phyloP scores from a whole-genome alignment of 179 eudicot species.

The Nepenthes alata region DNA sequence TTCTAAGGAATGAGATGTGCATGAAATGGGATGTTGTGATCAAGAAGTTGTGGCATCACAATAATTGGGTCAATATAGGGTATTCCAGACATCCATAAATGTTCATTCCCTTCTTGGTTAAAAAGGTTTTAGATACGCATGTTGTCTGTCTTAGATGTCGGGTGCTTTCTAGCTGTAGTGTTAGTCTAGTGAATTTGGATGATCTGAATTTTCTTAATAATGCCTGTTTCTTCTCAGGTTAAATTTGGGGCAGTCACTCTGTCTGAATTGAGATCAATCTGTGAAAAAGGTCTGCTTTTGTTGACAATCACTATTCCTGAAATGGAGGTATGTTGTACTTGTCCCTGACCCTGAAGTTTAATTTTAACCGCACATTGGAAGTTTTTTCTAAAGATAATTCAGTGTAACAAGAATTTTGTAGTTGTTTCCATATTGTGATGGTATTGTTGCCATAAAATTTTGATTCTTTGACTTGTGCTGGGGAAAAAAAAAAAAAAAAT shows the following conservation, averaged over 20 bases:
- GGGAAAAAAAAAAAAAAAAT: not conserved
- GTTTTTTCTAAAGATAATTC: not conserved
- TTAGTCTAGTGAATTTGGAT: too few species aligned
- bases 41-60: too few species aligned
- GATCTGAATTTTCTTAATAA: not conserved
- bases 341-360: not conserved
- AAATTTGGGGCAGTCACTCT: conserved; percentile 47
- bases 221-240: conserved; percentile 30
- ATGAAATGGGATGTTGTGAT: too few species aligned
- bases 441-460: not conserved
- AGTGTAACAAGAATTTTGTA: too few species aligned
- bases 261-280: conserved; percentile 59
- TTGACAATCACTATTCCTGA: conserved; percentile 89
- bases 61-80: too few species aligned
- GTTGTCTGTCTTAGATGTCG: not conserved
- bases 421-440: not conserved
- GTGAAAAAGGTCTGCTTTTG: conserved; percentile 88
- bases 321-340: conserved; percentile 65
- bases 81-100: too few species aligned
- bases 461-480: not conserved
- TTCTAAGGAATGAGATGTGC: too few species aligned
- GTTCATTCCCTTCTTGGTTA: too few species aligned
- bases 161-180: conserved; percentile 4
- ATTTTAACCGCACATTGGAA: not conserved
- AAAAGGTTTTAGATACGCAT: too few species aligned